Conservation (phyloP, 352 stramenopile genomes). For the Phytopythium mirpurense region DNA sequence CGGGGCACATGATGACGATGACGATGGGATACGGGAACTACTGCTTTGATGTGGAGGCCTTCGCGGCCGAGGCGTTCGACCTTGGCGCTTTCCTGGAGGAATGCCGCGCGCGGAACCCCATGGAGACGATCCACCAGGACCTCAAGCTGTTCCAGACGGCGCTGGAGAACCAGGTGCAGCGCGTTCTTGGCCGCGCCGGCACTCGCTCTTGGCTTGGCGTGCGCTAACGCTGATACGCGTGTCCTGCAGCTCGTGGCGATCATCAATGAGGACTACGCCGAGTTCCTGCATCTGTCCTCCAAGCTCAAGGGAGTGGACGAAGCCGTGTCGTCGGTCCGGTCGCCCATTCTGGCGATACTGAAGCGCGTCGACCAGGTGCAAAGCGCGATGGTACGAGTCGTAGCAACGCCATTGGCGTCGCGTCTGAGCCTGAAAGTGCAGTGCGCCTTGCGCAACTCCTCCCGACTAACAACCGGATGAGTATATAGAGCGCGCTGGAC, state of each 20-base stretch:
- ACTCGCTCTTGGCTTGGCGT: neutral
- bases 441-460: too few species aligned
- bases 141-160: constrained; percentile 80
- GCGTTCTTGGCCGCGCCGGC: neutral
- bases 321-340: constrained; percentile 71
- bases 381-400: constrained; percentile 37
- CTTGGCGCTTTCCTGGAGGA: constrained; percentile 69
- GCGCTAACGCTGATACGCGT: neutral
- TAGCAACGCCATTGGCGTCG: neutral
- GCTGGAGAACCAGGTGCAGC: constrained; percentile 75
- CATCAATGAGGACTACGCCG: constrained; percentile 87
- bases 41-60: constrained; percentile 81
- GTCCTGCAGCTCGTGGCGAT: constrained; percentile 64
- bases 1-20: neutral
- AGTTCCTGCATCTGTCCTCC: constrained; percentile 87
- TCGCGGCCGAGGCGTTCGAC: constrained; percentile 71
- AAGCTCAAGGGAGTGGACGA: constrained; percentile 85
- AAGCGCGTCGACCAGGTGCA: constrained; percentile 76
- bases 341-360: constrained; percentile 66
- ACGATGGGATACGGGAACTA: constrained; percentile 29
- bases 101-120: constrained; percentile 61
- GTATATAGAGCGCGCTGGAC: constrained; percentile 34
- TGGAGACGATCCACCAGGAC: constrained; percentile 84
- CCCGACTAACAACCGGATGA: neutral
- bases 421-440: neutral